A percentile compares a stretch with the other conserved stretches of the same genome.
Evolutionary conservation across 2,329 filamentous ascomycete genomes (phyloP).

Genomic region (Calonectria multiphialidica): DNA sequence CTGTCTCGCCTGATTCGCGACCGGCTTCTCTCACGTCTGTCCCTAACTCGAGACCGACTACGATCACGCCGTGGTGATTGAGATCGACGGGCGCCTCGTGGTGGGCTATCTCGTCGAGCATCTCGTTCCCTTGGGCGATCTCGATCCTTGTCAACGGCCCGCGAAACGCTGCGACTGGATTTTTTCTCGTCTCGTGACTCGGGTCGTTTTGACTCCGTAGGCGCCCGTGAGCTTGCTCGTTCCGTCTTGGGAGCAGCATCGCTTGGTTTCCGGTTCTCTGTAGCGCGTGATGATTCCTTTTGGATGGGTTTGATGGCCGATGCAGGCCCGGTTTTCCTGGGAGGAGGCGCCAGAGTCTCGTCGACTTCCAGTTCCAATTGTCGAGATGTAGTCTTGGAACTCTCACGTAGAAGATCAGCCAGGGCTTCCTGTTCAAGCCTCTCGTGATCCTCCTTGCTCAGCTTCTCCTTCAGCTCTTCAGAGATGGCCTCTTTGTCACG

Average conservation of each 20-base stretch:
- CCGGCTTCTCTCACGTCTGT: constrained; percentile 52
- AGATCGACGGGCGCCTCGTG: constrained; percentile 51
- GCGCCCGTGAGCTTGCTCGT: constrained; percentile 48
- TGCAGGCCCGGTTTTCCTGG: constrained; percentile 62
- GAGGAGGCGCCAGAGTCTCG: constrained; percentile 66
- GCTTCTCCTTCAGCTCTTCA: constrained; percentile 63
- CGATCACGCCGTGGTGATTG: constrained; percentile 53
- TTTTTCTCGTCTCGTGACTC: constrained; percentile 46
- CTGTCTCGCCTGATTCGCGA: constrained; percentile 53
- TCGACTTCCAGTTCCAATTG: constrained; percentile 69
- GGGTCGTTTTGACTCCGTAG: constrained; percentile 43
- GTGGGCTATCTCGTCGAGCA: constrained; percentile 45
- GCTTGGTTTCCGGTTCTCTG: constrained; percentile 55
- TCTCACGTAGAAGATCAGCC: constrained; percentile 70
- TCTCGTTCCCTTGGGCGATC: constrained; percentile 45
- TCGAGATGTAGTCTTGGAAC: constrained; percentile 61
- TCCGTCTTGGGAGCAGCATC: constrained; percentile 49
- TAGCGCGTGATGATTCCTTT: constrained; percentile 57
- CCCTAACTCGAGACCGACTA: constrained; percentile 47
- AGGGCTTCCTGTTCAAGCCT: constrained; percentile 69
- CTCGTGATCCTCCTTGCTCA: constrained; percentile 70
- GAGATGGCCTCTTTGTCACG: constrained; percentile 54
- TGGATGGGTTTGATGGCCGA: constrained; percentile 71
- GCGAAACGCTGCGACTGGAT: constrained; percentile 49
- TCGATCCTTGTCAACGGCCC: constrained; percentile 41